phyloP scores from a whole-genome alignment of 768 basidiomycete genomes.

The Zangia roseola region DNA sequence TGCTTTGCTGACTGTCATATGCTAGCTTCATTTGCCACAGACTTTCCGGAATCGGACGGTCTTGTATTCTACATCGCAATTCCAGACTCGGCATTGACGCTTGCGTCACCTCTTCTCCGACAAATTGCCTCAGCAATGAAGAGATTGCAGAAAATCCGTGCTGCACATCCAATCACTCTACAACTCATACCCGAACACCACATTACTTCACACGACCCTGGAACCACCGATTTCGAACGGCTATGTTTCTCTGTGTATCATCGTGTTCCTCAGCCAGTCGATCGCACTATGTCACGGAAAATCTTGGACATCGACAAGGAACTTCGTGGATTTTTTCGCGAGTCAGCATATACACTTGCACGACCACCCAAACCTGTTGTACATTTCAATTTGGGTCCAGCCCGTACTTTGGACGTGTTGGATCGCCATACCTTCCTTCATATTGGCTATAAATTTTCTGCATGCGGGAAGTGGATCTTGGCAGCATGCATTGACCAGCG shows the following conservation, averaged over 20 bases:
- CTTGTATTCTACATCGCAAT: constrained; percentile 69
- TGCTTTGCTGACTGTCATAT: constrained; percentile 1
- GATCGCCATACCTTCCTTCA: constrained; percentile 68
- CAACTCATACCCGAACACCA: constrained; percentile 73
- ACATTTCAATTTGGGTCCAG: constrained; percentile 40
- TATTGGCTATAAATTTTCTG: constrained; percentile 67
- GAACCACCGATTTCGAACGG: constrained; percentile 36
- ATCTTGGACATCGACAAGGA: constrained; percentile 42
- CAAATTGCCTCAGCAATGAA: constrained; percentile 65
- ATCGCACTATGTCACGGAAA: constrained; percentile 57
- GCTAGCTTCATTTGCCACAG: constrained; percentile 50
- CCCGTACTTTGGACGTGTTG: constrained; percentile 46
- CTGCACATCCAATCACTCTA: constrained; percentile 54
- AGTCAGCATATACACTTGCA: constrained; percentile 64
- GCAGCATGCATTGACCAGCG: constrained; percentile 75
- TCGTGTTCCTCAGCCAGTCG: constrained; percentile 59
- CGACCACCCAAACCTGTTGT: constrained; percentile 39
- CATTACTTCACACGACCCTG: constrained; percentile 38
- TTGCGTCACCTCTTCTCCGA: constrained; percentile 66
- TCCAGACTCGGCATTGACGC: constrained; percentile 57
- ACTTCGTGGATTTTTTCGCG: constrained; percentile 54
- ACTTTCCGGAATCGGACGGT: constrained; percentile 39
- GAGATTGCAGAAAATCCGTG: constrained; percentile 48
- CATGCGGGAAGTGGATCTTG: constrained; percentile 74
- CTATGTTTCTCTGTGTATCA: constrained; percentile 71